Evolutionary conservation across 1,139 yeast species (phyloP), one percentile per base, ranked within the genome.

Genomic region (Geotrichum restrictum): DNA sequence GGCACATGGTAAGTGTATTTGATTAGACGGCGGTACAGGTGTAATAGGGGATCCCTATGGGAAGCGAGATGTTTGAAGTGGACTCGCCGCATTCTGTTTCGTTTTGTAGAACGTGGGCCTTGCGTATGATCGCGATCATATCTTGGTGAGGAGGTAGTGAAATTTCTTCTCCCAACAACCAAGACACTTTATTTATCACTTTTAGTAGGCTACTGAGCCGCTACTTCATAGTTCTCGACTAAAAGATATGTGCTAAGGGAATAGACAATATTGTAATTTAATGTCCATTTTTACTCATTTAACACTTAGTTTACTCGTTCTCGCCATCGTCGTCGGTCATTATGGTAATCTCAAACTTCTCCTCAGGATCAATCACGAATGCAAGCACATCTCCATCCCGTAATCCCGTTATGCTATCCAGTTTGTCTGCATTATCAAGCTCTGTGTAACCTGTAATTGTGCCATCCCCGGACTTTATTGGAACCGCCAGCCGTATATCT

Each of bases 1-100:
- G 56, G 54, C 6, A 54, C 37, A 49, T 54, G 54, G 11, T 42
- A 42, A 13, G 51, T 27, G 33, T 45, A 37, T 34, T 52, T 41
- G 7, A 51, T 18, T 2, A 54, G 36, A 3, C 53, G 38, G 14
- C 45, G 42, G 34, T 42, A 54, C 18, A 54, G 37, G 6, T 41
- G 50, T 14, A 51, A 31, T 13, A 50, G 49, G 2, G 56, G 54
- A n/a, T 34, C 34, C 18, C 49, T 33, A 34, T 54, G 56, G 3
- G 56, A 41, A n/a, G 44, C 47, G 13, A 54, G 47, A 22, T 39
- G 29, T 22, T 47, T 46, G 36, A 52, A 52, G 24, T 45, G 50
- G 3, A 43, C 46, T 24, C 48, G 32, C 21, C 40, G 34, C 49
- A 51, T 48, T 22, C 7, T 44, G n/a, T n/a, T n/a, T n/a, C n/a